A percentile compares a stretch with the other conserved stretches of the same genome.
Conservation (phyloP, 2,329 filamentous ascomycete genomes). For the Aspergillus niger region DNA sequence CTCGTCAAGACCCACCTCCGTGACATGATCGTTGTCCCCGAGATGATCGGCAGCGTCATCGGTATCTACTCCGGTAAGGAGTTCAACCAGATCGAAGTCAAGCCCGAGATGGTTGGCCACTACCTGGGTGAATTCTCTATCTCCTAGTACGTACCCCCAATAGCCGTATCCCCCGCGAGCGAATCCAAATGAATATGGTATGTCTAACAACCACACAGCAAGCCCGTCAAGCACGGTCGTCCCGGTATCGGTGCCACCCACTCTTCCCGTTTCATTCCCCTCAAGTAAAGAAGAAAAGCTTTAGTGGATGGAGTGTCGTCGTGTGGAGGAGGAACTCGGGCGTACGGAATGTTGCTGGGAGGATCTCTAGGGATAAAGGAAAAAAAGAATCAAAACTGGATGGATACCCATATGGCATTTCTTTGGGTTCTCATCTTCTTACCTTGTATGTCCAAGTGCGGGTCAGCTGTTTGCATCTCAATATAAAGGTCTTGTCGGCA, state of each 20-base stretch:
- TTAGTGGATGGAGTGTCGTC: slow-evolving; percentile 31
- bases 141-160: slow-evolving; percentile 78
- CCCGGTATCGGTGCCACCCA: slow-evolving; percentile 99
- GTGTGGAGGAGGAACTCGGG: slow-evolving; percentile 36
- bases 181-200: not conserved
- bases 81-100: slow-evolving; percentile 99
- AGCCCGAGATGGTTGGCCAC: slow-evolving; percentile 99
- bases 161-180: not conserved
- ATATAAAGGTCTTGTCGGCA: slow-evolving; percentile 44
- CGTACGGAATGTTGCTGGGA: slow-evolving; percentile 32
- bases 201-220: slow-evolving; percentile 68
- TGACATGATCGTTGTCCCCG: slow-evolving; percentile 99
- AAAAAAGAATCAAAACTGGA: slow-evolving; percentile 30
- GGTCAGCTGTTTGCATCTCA: slow-evolving; percentile 44
- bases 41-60: slow-evolving; percentile 99
- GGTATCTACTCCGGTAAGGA: slow-evolving; percentile 99
- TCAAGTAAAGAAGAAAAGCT: slow-evolving; percentile 74
- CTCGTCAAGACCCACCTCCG: slow-evolving; percentile 99
- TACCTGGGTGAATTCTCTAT: slow-evolving; percentile 99
- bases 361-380: slow-evolving; percentile 31
- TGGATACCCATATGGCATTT: slow-evolving; percentile 33
- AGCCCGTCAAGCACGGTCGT: slow-evolving; percentile 99
- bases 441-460: slow-evolving; percentile 41
- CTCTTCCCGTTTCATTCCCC: slow-evolving; percentile 99
- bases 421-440: slow-evolving; percentile 33